These are phyloP conservation scores for Boletellus deceptivus DNA, from an alignment of 1,284 basidiomycete genomes.

Conservation along the genomic window DNA sequence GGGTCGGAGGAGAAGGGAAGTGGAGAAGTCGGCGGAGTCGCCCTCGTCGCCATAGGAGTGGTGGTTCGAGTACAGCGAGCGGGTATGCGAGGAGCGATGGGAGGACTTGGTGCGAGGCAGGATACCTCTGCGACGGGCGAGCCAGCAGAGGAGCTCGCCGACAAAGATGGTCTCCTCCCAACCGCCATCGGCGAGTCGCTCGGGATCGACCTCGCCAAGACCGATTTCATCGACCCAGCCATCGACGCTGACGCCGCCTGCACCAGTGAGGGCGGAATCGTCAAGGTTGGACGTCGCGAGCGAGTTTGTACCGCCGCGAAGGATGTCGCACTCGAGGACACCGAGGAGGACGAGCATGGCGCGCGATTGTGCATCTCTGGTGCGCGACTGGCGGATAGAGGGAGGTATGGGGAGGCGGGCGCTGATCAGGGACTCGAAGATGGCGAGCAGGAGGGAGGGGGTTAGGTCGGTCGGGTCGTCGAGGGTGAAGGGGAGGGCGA, in stretches of 20 bases:
- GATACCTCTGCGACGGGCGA: slow-evolving; percentile 48
- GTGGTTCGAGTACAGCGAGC: slow-evolving; percentile 21
- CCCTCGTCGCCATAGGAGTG: slow-evolving; percentile 22
- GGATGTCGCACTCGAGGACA: slow-evolving; percentile 66
- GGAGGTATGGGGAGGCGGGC: slow-evolving; percentile 46
- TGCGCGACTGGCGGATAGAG: slow-evolving; percentile 40
- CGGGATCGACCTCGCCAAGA: slow-evolving; percentile 60
- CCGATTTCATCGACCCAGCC: slow-evolving; percentile 50
- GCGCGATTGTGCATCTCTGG: slow-evolving; percentile 41
- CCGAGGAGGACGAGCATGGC: slow-evolving; percentile 79
- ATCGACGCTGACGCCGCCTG: slow-evolving; percentile 28
- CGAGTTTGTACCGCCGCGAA: slow-evolving; percentile 36
- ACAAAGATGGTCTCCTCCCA: slow-evolving; percentile 64
- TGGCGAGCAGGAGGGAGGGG: slow-evolving; percentile 62
- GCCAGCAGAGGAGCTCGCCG: slow-evolving; percentile 63
- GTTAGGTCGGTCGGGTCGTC: slow-evolving; percentile 67
- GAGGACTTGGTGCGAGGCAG: slow-evolving; percentile 23
- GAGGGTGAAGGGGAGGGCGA: slow-evolving; percentile 53
- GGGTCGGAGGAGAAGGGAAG: slow-evolving; percentile 25
- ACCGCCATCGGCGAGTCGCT: slow-evolving; percentile 56
- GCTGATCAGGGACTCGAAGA: slow-evolving; percentile 58
- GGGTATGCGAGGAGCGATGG: not conserved
- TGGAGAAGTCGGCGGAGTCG: slow-evolving; percentile 21
- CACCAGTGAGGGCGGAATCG: slow-evolving; percentile 15
- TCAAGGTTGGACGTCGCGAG: slow-evolving; percentile 11